phyloP scores from a whole-genome alignment of 345 rosid species.

The Melastoma malabathricum region DNA sequence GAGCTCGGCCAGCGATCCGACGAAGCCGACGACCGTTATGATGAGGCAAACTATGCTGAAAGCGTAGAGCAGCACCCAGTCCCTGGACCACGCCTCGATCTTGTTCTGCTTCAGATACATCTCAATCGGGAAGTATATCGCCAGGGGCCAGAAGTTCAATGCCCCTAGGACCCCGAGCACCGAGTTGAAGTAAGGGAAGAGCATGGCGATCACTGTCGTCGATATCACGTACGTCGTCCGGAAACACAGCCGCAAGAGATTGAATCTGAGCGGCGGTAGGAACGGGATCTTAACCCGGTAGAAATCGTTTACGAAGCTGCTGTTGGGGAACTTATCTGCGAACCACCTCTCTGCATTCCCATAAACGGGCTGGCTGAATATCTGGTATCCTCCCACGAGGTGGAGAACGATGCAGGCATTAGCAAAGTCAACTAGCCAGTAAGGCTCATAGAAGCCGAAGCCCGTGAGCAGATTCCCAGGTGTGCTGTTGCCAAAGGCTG shows the following conservation, averaged over 20 bases:
- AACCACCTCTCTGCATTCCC: slow-evolving; percentile 30
- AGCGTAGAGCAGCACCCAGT: slow-evolving; percentile 38
- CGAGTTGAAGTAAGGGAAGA: slow-evolving; percentile 82
- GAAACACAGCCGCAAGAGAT: slow-evolving; percentile 28
- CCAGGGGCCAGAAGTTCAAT: slow-evolving; percentile 60
- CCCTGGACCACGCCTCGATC: slow-evolving; percentile 28
- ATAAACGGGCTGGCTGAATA: slow-evolving; percentile 42
- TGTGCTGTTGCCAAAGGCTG: slow-evolving; percentile 35
- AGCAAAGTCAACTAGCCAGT: slow-evolving; percentile 42
- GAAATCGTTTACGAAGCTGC: slow-evolving; percentile 15
- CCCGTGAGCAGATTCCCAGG: slow-evolving; percentile 47
- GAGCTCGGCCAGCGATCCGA: slow-evolving; percentile 55
- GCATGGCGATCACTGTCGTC: slow-evolving; percentile 31
- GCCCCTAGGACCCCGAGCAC: slow-evolving; percentile 65
- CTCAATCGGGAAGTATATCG: slow-evolving; percentile 64
- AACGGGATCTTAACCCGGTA: slow-evolving; percentile 23
- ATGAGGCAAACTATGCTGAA: slow-evolving; percentile 32
- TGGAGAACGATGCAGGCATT: slow-evolving; percentile 36
- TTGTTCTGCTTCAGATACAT: slow-evolving; percentile 54
- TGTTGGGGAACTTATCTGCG: slow-evolving; percentile 26
- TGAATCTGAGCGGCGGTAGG: slow-evolving; percentile 17
- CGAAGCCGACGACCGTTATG: slow-evolving; percentile 24
- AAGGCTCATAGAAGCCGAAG: slow-evolving; percentile 36
- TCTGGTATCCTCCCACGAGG: slow-evolving; percentile 38
- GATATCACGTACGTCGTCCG: slow-evolving; percentile 38